Evolutionary conservation across 306 rosid genomes (phyloP).

Genomic region (Dryas octopetala): DNA sequence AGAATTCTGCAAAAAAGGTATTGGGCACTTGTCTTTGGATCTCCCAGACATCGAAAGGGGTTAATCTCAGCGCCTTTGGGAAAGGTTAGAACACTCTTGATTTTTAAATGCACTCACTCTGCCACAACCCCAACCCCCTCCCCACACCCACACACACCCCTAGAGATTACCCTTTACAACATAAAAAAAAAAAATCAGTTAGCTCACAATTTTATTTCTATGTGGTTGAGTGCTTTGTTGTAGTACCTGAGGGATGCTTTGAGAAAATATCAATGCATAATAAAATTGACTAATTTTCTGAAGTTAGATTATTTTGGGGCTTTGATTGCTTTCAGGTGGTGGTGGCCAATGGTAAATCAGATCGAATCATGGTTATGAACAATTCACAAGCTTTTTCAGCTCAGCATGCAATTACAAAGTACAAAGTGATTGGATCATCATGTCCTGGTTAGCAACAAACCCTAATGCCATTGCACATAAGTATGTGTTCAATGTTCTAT

Average conservation of each 20-base stretch:
- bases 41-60: constrained; percentile 70
- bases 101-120: not conserved
- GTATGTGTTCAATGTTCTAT: not conserved
- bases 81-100: constrained; percentile 56
- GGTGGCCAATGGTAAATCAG: constrained; percentile 77
- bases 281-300: constrained; percentile 4
- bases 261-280: not conserved
- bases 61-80: constrained; percentile 68
- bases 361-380: constrained; percentile 57
- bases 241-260: not conserved
- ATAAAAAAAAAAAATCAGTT: not conserved
- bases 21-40: constrained; percentile 89
- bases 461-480: not conserved
- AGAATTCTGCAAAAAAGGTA: constrained; percentile 68
- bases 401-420: constrained; percentile 80
- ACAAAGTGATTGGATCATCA: constrained; percentile 66
- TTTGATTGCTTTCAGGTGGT: constrained; percentile 59
- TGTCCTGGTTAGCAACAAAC: constrained; percentile 56
- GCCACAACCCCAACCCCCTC: not conserved
- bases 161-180: not conserved
- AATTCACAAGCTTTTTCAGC: constrained; percentile 41
- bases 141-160: not conserved
- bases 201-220: not conserved
- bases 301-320: not conserved
- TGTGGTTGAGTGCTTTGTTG: not conserved